Percentiles rank a stretch among this genome's conserved stretches.
These are phyloP conservation scores for Annona squamosa DNA, from an alignment of 164 flowering plant genomes.

Conservation along the genomic window DNA sequence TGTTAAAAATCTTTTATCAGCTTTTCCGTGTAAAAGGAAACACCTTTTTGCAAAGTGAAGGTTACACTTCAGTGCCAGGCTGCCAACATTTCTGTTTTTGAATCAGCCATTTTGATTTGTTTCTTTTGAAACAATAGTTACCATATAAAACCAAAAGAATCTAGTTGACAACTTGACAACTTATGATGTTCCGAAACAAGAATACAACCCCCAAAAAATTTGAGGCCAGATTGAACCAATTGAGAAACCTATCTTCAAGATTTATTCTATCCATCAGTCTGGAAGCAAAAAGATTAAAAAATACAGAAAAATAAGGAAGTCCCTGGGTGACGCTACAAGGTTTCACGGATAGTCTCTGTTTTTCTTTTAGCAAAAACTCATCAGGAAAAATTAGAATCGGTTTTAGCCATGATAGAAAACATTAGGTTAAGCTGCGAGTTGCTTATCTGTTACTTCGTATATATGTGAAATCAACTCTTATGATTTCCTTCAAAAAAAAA, in stretches of 20 bases:
- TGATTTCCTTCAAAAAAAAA: too few relatives aligned
- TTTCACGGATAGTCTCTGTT: neutral
- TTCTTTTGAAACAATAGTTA: neutral
- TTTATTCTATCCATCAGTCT: neutral
- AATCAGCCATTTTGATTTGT: neutral
- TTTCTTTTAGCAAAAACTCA: neutral
- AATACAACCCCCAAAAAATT: neutral
- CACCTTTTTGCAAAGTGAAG: neutral
- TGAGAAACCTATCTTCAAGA: neutral
- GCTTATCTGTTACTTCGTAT: too few relatives aligned
- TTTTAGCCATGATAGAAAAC: neutral
- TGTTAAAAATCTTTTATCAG: neutral
- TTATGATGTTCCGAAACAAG: neutral
- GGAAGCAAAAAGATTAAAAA: neutral
- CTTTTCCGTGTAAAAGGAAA: neutral
- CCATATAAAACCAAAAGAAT: neutral
- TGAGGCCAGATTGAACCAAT: neutral
- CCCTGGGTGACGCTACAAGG: neutral
- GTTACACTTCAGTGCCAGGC: neutral
- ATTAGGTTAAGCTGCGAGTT: neutral
- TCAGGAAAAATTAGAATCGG: neutral
- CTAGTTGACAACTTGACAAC: neutral
- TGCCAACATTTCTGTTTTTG: neutral
- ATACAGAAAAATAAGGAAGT: neutral
- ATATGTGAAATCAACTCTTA: too few relatives aligned